Evolutionary conservation across 345 rosid species (phyloP).

Genomic region (Eucalyptus marginata): DNA sequence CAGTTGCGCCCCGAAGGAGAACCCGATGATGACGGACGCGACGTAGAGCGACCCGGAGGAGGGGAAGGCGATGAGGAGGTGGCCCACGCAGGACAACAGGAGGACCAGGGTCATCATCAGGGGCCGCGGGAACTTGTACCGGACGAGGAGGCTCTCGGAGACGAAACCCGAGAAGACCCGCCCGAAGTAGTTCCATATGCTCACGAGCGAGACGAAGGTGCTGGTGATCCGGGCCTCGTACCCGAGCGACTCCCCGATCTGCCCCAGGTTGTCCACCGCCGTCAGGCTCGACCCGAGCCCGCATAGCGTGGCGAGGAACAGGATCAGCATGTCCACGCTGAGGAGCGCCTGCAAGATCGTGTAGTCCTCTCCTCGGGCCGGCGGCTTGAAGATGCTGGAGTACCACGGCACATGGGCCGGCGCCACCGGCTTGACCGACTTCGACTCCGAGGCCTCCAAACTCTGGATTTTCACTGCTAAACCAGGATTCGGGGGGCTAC

Average conservation of each 20-base stretch:
- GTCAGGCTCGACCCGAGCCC: conserved; percentile 78
- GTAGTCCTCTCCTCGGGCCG: conserved; percentile 82
- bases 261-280: conserved; percentile 81
- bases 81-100: conserved; percentile 41
- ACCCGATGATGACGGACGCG: conserved; percentile 68
- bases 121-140: conserved; percentile 60
- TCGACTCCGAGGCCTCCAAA: conserved; percentile 1
- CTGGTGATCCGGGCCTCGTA: conserved; percentile 47
- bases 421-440: background rate
- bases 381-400: conserved; percentile 31
- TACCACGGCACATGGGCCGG: conserved; percentile 26
- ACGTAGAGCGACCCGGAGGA: conserved; percentile 50
- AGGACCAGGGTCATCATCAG: conserved; percentile 67
- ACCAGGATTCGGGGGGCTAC: background rate
- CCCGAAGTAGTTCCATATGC: conserved; percentile 90
- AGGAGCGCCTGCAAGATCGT: conserved; percentile 72
- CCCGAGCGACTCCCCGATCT: conserved; percentile 84
- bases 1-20: conserved; percentile 73
- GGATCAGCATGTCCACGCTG: conserved; percentile 58
- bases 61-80: conserved; percentile 70
- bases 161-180: conserved; percentile 78
- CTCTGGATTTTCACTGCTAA: background rate
- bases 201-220: conserved; percentile 64
- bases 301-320: conserved; percentile 54
- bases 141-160: conserved; percentile 45